phyloP scores from a whole-genome alignment of 2,329 filamentous ascomycete species.

The Pseudocercospora vitis region DNA sequence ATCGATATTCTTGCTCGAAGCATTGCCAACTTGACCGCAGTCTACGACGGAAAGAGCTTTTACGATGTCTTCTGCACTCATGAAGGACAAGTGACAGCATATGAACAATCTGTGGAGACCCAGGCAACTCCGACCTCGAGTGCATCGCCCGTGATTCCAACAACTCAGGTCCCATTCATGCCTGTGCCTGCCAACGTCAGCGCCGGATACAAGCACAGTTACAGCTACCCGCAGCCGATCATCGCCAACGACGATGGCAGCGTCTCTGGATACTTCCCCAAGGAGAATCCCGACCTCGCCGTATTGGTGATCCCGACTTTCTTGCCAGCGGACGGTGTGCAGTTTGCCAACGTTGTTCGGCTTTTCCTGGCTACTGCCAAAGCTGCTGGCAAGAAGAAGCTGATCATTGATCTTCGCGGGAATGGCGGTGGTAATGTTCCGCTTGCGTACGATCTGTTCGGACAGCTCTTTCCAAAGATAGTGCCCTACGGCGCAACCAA shows the following conservation, averaged over 20 bases:
- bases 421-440: slow-evolving; percentile 59
- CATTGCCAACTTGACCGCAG: not conserved
- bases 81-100: not conserved
- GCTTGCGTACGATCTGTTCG: slow-evolving; percentile 50
- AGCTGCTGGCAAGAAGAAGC: slow-evolving; percentile 54
- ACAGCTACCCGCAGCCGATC: slow-evolving; percentile 2
- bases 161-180: not conserved
- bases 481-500: slow-evolving; percentile 45
- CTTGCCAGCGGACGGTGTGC: slow-evolving; percentile 26
- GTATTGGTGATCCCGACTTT: slow-evolving; percentile 50
- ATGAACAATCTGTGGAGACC: not conserved
- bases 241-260: slow-evolving; percentile 26
- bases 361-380: slow-evolving; percentile 51
- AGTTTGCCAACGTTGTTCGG: slow-evolving; percentile 44
- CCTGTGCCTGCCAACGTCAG: slow-evolving; percentile 6
- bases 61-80: slow-evolving; percentile 15
- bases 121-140: not conserved
- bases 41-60: slow-evolving; percentile 7
- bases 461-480: slow-evolving; percentile 55
- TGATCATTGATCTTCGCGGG: slow-evolving; percentile 63
- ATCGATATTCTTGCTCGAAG: slow-evolving; percentile 36
- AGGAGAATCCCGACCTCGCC: slow-evolving; percentile 47
- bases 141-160: slow-evolving; percentile 2
- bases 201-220: not conserved
- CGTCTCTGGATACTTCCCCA: slow-evolving; percentile 48